Evolutionary conservation across 2,329 filamentous ascomycete species (phyloP), one percentile per base, ranked within the genome.

Genomic region (Ophiostoma sp.): DNA sequence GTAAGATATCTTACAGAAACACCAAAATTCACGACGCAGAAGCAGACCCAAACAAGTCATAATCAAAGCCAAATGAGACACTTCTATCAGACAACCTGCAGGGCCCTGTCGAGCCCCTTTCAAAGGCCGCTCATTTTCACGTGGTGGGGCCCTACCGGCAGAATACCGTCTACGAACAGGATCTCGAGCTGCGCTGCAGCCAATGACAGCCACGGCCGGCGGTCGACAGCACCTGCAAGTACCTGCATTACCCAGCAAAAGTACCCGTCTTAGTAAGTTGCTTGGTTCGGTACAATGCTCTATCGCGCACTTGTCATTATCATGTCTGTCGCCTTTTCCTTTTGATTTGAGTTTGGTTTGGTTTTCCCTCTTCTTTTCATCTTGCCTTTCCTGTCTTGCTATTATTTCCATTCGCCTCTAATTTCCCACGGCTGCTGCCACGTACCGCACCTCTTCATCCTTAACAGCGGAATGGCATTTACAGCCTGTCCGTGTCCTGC

Each of bases 191-290:
- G 8, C 6, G 2, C 9, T 9, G 8, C 8, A 9, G n/a, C 49
- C 49, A 55, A 55, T 55, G 7, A 55, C 11, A 60, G 55, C 11
- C 5, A 5, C 3, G 55, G 4, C 18, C 27, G 9, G 6, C 27
- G 2, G 18, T n/a, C 27, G 18, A 60, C 27, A 60, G 52, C 38
- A 60, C 55, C 55, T 60, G 52, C 52, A 58, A 60, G 52, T 60
- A 60, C 55, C 55, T 60, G 52, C 52, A 58, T 27, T 52, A n/a
- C 49, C 55, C 55, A 60, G 55, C 27, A 27, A 7, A 60, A 38
- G 27, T 60, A 60, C 55, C 55, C 55, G 55, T 60, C 55, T 60
- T 60, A 60, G 27, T 11, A 60, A 60, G 38, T 60, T 60, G 55
- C 55, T 60, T 60, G 55, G 9, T 38, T 38, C 11, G 55, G 55